Conservation (phyloP, 371 early-diverging fungal species). For the Homolaphlyctis polyrhiza region DNA sequence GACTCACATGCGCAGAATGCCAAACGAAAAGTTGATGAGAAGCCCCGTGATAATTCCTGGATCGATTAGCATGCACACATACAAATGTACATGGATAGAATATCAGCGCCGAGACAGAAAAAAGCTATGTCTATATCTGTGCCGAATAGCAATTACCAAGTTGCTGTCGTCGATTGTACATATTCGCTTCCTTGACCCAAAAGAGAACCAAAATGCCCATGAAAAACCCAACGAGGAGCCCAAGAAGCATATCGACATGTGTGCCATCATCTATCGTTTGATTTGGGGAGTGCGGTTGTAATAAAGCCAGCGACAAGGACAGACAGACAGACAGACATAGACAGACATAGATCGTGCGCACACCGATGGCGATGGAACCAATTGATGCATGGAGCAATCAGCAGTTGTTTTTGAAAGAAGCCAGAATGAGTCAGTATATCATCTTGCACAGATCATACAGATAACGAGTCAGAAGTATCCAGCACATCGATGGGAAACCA, state of each 20-base stretch:
- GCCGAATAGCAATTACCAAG: too few species aligned
- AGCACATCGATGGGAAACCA: not conserved
- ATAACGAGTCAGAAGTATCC: too few species aligned
- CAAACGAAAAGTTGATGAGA: slow-evolving; percentile 62
- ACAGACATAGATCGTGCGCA: too few species aligned
- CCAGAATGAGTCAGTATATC: too few species aligned
- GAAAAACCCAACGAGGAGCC: slow-evolving; percentile 63
- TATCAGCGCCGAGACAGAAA: not conserved
- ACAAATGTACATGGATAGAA: too few species aligned
- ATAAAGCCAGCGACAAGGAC: too few species aligned
- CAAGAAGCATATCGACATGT: slow-evolving; percentile 59
- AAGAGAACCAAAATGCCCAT: slow-evolving; percentile 59
- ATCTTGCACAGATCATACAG: too few species aligned
- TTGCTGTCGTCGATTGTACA: slow-evolving; percentile 61
- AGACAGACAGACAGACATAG: too few species aligned
- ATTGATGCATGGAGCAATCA: too few species aligned
- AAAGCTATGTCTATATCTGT: slow-evolving; percentile 6
- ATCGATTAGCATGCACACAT: not conserved
- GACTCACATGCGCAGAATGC: slow-evolving; percentile 33
- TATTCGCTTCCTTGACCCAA: slow-evolving; percentile 59
- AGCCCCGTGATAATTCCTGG: slow-evolving; percentile 59
- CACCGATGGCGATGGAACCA: too few species aligned
- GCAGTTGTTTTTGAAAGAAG: too few species aligned
- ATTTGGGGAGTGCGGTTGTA: too few species aligned
- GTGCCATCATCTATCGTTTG: slow-evolving; percentile 34